Conservation (phyloP, 2,329 filamentous ascomycete genomes). For the Fusarium keratoplasticum region DNA sequence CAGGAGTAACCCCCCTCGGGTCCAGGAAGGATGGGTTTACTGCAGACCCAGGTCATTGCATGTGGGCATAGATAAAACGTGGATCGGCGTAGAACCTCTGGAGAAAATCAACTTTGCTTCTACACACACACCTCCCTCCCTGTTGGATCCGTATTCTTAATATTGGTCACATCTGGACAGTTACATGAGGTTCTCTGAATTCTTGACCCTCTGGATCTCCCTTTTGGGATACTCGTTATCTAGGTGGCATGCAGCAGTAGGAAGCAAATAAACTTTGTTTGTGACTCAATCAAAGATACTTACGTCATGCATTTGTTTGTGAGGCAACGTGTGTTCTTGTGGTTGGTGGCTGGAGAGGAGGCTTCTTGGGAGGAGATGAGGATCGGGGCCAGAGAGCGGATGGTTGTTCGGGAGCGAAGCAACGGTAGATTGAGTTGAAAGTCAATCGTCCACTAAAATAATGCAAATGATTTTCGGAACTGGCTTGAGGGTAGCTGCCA, state of each 20-base stretch:
- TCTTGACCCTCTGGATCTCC: neutral
- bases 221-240: neutral
- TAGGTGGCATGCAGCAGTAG: neutral
- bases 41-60: no score
- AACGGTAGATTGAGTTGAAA: neutral
- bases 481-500: rapidly evolving
- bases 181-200: neutral
- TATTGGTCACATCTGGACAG: no score
- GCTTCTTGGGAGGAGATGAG: neutral
- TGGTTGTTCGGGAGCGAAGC: neutral
- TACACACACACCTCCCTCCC: no score
- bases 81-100: no score
- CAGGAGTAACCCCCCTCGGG: no score
- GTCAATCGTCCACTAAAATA: neutral
- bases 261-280: neutral
- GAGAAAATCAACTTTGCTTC: no score
- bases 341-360: neutral
- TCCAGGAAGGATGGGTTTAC: no score
- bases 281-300: neutral
- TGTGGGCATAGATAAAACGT: no score
- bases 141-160: no score
- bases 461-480: neutral
- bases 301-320: neutral
- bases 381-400: neutral
- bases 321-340: neutral